These are phyloP conservation scores for Phyllosticta capitalensis DNA, from an alignment of 2,329 filamentous ascomycete genomes.

Conservation along the genomic window DNA sequence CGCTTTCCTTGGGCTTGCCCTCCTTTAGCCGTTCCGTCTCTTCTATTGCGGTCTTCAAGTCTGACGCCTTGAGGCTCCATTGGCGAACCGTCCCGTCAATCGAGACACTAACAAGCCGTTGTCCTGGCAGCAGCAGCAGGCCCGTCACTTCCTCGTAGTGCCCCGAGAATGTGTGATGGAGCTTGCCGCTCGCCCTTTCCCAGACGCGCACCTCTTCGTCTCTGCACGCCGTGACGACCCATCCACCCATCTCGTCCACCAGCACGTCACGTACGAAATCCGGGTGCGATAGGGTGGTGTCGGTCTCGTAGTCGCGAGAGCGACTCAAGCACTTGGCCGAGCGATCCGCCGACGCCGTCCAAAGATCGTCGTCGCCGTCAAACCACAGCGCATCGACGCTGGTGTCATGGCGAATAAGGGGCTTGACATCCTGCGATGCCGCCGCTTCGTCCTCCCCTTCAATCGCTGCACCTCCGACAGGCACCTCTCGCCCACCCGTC, in stretches of 20 bases:
- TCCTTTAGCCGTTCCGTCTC: slow-evolving; percentile 41
- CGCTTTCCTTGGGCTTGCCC: slow-evolving; percentile 37
- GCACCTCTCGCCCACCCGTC: slow-evolving; percentile 28
- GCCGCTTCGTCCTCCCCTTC: slow-evolving; percentile 20
- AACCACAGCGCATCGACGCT: slow-evolving; percentile 77
- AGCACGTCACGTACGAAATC: slow-evolving; percentile 83
- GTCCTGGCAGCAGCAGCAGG: slow-evolving; percentile 51
- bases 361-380: slow-evolving; percentile 64
- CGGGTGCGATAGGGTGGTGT: slow-evolving; percentile 67
- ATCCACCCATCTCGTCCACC: slow-evolving; percentile 57
- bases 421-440: slow-evolving; percentile 33
- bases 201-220: slow-evolving; percentile 90
- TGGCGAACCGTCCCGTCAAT: slow-evolving; percentile 83
- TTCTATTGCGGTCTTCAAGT: slow-evolving; percentile 47
- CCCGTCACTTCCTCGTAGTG: slow-evolving; percentile 93
- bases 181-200: slow-evolving; percentile 62
- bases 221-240: slow-evolving; percentile 78
- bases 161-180: slow-evolving; percentile 66
- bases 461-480: not conserved
- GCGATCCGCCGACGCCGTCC: slow-evolving; percentile 90
- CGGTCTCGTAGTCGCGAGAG: slow-evolving; percentile 56
- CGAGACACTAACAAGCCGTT: slow-evolving; percentile 60
- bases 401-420: slow-evolving; percentile 76
- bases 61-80: slow-evolving; percentile 62
- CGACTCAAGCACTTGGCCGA: slow-evolving; percentile 72